Evolutionary conservation across 306 rosid genomes (phyloP).

Genomic region (Trifolium repens): DNA sequence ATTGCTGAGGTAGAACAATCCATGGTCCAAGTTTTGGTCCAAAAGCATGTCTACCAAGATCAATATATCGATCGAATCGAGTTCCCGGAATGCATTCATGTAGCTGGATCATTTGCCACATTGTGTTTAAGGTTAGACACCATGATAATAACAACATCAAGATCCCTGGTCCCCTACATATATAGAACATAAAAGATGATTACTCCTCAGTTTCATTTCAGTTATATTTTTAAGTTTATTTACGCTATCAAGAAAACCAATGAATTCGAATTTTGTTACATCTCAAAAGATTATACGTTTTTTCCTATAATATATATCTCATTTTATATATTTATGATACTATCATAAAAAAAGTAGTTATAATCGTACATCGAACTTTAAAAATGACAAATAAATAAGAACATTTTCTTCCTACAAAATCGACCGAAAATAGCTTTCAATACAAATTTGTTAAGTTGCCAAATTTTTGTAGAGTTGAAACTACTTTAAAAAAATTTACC

Average conservation of each 20-base stretch:
- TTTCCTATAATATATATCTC: too few species aligned
- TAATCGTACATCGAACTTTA: neutral
- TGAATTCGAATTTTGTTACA: too few species aligned
- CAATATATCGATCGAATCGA: conserved; percentile 82
- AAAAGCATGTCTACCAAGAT: conserved; percentile 84
- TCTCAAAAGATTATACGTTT: too few species aligned
- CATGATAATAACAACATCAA: conserved; percentile 70
- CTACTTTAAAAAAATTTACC: conserved; percentile 49
- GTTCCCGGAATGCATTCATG: conserved; percentile 94
- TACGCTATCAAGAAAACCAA: neutral
- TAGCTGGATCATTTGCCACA: conserved; percentile 97
- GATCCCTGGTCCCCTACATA: conserved; percentile 91
- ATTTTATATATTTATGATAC: too few species aligned
- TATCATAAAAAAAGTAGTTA: neutral
- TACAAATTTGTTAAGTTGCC: neutral
- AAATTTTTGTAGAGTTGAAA: neutral
- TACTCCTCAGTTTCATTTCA: neutral
- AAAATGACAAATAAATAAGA: neutral
- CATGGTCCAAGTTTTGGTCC: conserved; percentile 90
- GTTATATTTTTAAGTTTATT: neutral
- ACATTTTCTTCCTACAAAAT: neutral
- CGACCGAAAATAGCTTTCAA: neutral
- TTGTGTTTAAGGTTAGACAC: conserved; percentile 83
- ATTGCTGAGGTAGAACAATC: conserved; percentile 89
- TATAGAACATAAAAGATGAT: neutral